Evolutionary conservation across 768 basidiomycete genomes (phyloP).

Genomic region (Phaeolepiota aurea): DNA sequence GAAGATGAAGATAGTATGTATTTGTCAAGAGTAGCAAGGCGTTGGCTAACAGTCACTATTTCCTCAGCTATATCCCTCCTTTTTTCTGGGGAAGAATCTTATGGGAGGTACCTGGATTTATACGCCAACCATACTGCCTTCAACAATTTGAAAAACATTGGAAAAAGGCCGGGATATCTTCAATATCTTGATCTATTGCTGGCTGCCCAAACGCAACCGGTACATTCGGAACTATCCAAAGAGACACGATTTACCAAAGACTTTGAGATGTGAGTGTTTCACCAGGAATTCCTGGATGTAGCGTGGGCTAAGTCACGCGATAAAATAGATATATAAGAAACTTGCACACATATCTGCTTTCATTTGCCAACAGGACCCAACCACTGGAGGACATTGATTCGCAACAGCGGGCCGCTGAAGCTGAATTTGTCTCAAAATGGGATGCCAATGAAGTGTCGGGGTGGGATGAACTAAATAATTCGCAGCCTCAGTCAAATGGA

Average conservation of each 20-base stretch:
- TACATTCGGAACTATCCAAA: slow-evolving; percentile 65
- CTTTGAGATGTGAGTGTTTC: slow-evolving; percentile 60
- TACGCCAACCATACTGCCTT: slow-evolving; percentile 84
- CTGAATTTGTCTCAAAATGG: slow-evolving; percentile 77
- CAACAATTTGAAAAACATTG: slow-evolving; percentile 81
- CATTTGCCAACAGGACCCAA: slow-evolving; percentile 77
- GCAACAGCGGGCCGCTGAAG: slow-evolving; percentile 54
- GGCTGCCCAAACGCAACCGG: slow-evolving; percentile 43
- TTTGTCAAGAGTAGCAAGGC: background rate
- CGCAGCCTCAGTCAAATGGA: slow-evolving; percentile 37
- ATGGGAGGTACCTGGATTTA: slow-evolving; percentile 92
- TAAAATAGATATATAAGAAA: slow-evolving; percentile 67
- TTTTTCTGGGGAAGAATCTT: slow-evolving; percentile 94
- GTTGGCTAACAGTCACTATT: slow-evolving; percentile 2
- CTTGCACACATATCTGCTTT: slow-evolving; percentile 77
- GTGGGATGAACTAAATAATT: slow-evolving; percentile 57
- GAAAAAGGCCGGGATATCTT: slow-evolving; percentile 81
- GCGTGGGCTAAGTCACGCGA: slow-evolving; percentile 5
- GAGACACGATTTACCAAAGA: slow-evolving; percentile 65
- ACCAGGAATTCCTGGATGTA: too few relatives aligned
- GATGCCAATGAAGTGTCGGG: slow-evolving; percentile 63
- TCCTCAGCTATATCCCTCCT: slow-evolving; percentile 63
- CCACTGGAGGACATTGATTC: slow-evolving; percentile 74
- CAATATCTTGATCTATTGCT: slow-evolving; percentile 90
- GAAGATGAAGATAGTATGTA: slow-evolving; percentile 85